These are phyloP conservation scores for Rhododendron simsii DNA, from an alignment of 148 eudicot species.

Conservation along the genomic window DNA sequence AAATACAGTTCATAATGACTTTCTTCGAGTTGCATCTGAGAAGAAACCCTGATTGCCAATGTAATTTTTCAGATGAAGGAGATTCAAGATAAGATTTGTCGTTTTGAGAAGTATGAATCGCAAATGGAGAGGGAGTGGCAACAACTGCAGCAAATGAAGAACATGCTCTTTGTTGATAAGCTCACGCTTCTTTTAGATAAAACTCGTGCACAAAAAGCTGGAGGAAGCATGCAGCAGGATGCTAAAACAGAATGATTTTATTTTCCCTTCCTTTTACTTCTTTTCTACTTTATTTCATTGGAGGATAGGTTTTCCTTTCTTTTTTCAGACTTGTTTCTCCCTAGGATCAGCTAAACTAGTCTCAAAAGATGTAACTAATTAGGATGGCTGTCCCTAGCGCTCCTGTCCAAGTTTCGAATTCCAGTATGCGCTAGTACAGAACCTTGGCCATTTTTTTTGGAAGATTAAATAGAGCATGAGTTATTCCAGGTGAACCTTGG, in stretches of 20 bases:
- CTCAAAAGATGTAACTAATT: background rate
- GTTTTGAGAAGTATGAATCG: slow-evolving; percentile 53
- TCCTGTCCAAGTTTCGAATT: background rate
- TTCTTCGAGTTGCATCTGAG: background rate
- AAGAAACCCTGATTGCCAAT: background rate
- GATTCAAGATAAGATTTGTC: slow-evolving; percentile 48
- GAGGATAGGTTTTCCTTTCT: background rate
- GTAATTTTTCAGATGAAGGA: slow-evolving; percentile 46
- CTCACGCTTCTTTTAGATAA: slow-evolving; percentile 54
- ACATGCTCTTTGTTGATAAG: slow-evolving; percentile 71
- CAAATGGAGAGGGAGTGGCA: slow-evolving; percentile 71
- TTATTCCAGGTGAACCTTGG: background rate
- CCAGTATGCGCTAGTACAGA: background rate
- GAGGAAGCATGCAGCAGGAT: slow-evolving; percentile 30
- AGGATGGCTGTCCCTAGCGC: background rate
- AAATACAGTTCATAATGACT: background rate
- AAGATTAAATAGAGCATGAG: background rate
- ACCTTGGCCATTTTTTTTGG: background rate
- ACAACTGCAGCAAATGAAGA: slow-evolving; percentile 63
- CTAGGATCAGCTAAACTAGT: background rate
- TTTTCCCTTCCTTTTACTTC: background rate
- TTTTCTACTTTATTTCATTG: background rate
- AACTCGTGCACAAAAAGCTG: slow-evolving; percentile 32
- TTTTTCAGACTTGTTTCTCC: background rate
- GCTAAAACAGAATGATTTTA: slow-evolving; percentile 24